Evolutionary conservation across 75 land plant genomes (phyloP), one percentile per base, ranked within the genome.

Genomic region (Sequoia sempervirens): DNA sequence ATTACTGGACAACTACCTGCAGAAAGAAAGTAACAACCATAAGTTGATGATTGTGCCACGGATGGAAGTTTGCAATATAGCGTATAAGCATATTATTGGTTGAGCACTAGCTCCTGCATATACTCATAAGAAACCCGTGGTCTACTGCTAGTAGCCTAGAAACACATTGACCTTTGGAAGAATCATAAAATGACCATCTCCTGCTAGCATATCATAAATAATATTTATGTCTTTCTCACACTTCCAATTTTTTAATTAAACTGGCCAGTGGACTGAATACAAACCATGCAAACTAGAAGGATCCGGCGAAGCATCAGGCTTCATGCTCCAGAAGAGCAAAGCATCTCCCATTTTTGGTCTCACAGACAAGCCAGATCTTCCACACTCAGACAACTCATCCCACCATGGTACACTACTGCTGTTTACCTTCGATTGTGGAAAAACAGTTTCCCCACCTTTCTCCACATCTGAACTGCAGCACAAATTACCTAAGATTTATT

Each of bases 1-100:
- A 95, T 94, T 73, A 95, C 96, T 74, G 96, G 96, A 61, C 97
- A 95, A n/a, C 94, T 92, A 69, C 92, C 97, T 95, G 85, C 2
- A 86, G 80, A 9, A 52, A 41, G 54, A 46, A 34, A 30, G 84
- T 28, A 82, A 41, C 17, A n/a, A 9, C 38, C 37, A 69, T 11
- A 66, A 41, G 80, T 1, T 41, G 34, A 82, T 8, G 43, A 5
- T 41, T 26, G 26, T 58, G 26, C 46, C 23, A 76, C 3, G 14
- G 50, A 38, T 38, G 10, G 1, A 0, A 43, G 1, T 43, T 23
- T 23, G 28, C 26, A 76, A 76, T 46, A 40, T 26, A 76, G 46
- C 43, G 76, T 20, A 38, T 37, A 17, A 74, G 76, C 41, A 36
- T 17, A 74, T 74, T 38, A 38, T 74, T 74, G 17, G 4, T 14